A percentile compares a stretch with the other conserved stretches of the same genome.
These are phyloP conservation scores for Bruguiera gymnorhiza DNA, from an alignment of 345 rosid genomes.

Conservation along the genomic window DNA sequence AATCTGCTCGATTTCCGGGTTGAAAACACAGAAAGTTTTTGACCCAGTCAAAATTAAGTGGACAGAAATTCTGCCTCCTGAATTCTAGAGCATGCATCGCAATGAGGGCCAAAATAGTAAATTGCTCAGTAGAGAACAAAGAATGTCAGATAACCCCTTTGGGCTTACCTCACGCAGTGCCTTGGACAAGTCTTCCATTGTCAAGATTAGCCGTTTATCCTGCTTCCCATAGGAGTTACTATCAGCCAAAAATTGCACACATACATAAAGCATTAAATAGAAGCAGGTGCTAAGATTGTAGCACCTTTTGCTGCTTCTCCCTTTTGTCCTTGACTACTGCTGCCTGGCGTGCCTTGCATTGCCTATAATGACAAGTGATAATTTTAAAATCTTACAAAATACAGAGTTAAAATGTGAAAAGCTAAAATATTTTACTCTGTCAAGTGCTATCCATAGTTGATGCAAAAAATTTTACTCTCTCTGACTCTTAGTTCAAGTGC, in stretches of 20 bases:
- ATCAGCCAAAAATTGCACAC: not conserved
- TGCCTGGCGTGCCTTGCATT: constrained; percentile 89
- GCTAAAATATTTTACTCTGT: not conserved
- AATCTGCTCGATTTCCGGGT: no score
- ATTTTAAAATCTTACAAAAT: not conserved
- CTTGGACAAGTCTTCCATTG: constrained; percentile 92
- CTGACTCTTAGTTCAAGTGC: not conserved
- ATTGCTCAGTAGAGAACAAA: not conserved
- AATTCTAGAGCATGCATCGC: not conserved
- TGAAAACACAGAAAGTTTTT: no score
- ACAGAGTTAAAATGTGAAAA: not conserved
- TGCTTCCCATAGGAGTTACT: constrained; percentile 33
- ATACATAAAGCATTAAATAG: not conserved
- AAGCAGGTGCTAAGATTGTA: not conserved
- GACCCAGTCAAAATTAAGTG: no score
- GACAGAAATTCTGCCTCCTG: no score
- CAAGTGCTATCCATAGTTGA: not conserved
- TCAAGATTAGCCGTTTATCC: constrained; percentile 85
- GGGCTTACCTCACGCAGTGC: constrained; percentile 73
- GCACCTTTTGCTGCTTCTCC: constrained; percentile 91
- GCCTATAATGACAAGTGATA: constrained; percentile 40
- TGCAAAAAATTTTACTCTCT: not conserved
- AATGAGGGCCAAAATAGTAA: not conserved
- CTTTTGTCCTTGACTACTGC: constrained; percentile 85
- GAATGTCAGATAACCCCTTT: not conserved